These are phyloP conservation scores for Kazachstania psychrophila DNA, from an alignment of 805 yeast genomes.

Conservation along the genomic window DNA sequence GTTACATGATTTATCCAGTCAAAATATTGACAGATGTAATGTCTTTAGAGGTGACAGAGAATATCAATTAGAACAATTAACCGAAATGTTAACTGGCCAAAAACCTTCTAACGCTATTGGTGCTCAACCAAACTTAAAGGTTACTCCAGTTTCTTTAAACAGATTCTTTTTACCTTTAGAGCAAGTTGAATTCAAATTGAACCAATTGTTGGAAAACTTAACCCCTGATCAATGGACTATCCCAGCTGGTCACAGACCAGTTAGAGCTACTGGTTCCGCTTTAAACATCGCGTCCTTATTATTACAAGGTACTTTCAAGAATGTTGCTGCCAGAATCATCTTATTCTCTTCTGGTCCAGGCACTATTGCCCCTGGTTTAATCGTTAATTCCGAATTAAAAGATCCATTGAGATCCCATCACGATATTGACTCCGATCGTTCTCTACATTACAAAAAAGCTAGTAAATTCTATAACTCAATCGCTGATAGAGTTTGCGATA, in stretches of 20 bases:
- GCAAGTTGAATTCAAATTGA: constrained; percentile 74
- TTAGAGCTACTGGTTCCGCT: constrained; percentile 91
- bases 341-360: constrained; percentile 93
- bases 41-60: constrained; percentile 88
- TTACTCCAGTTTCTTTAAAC: constrained; percentile 39
- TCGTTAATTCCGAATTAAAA: constrained; percentile 82
- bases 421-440: constrained; percentile 86
- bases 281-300: constrained; percentile 73
- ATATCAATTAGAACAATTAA: constrained; percentile 45
- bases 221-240: constrained; percentile 84
- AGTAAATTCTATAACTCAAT: constrained; percentile 68
- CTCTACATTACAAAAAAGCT: constrained; percentile 82
- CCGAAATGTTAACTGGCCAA: constrained; percentile 54
- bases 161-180: constrained; percentile 67
- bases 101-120: constrained; percentile 34
- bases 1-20: constrained; percentile 72
- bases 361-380: constrained; percentile 88
- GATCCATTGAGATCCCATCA: constrained; percentile 97
- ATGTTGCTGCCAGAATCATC: constrained; percentile 80
- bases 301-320: constrained; percentile 73
- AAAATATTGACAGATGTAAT: constrained; percentile 60
- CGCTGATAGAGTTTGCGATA: constrained; percentile 59
- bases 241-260: constrained; percentile 71
- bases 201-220: constrained; percentile 68
- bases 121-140: constrained; percentile 25